Conservation (phyloP, 768 basidiomycete genomes). For the Tephrocybe sp. region DNA sequence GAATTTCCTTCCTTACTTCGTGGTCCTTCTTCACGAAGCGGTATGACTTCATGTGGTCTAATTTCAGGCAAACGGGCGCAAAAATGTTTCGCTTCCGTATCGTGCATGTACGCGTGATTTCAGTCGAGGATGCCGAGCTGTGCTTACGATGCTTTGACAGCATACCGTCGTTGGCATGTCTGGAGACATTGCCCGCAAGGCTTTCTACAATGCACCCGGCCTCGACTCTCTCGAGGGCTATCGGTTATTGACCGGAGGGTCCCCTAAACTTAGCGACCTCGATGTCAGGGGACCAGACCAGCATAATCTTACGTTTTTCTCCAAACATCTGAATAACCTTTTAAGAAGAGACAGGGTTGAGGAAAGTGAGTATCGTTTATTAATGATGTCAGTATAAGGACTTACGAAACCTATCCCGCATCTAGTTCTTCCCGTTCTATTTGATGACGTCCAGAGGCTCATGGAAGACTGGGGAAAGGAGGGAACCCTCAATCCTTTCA, state of each 20-base stretch:
- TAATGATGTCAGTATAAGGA: too few relatives aligned
- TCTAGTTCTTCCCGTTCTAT: conserved; percentile 20
- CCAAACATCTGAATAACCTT: too few relatives aligned
- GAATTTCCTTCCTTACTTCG: conserved; percentile 23
- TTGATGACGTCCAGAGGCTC: conserved; percentile 20
- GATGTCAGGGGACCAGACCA: not conserved
- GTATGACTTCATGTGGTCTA: conserved; percentile 25
- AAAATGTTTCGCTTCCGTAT: conserved; percentile 26
- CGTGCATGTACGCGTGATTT: conserved; percentile 19
- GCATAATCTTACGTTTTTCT: too few relatives aligned
- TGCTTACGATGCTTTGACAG: not conserved
- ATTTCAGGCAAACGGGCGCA: conserved; percentile 18
- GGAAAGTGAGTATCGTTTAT: too few relatives aligned
- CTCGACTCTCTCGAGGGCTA: not conserved
- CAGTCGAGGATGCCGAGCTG: not conserved
- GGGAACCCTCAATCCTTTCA: conserved; percentile 24
- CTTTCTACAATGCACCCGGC: not conserved
- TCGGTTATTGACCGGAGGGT: not conserved
- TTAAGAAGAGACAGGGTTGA: too few relatives aligned
- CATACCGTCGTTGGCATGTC: not conserved
- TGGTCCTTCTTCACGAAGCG: conserved; percentile 30
- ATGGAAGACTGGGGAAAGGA: conserved; percentile 21
- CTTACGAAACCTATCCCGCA: too few relatives aligned
- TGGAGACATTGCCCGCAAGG: not conserved
- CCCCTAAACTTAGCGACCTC: not conserved